Percentiles rank a stretch among this genome's conserved stretches.
Conservation (phyloP, 2,329 filamentous ascomycete species). For the Orbilia blumenaviensis region DNA sequence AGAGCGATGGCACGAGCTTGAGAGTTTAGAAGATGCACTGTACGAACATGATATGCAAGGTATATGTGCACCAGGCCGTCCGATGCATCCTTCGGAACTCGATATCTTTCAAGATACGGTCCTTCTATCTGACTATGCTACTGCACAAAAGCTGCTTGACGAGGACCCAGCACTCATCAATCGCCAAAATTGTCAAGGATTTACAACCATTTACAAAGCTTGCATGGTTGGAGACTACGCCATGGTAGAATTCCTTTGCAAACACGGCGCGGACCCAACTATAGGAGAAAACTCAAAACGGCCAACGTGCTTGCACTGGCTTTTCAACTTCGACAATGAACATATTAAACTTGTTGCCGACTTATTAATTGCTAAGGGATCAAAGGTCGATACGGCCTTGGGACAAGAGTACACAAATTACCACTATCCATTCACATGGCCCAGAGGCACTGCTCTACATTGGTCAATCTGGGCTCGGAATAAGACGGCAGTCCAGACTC, state of each 20-base stretch:
- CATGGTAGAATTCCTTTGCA: conserved; percentile 26
- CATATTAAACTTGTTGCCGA: conserved; percentile 9
- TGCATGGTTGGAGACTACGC: conserved; percentile 20
- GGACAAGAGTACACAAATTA: conserved; percentile 3
- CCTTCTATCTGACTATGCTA: too few relatives aligned
- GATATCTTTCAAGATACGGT: too few relatives aligned
- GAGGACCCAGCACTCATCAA: neutral
- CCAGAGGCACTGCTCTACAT: conserved; percentile 32
- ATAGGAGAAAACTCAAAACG: neutral
- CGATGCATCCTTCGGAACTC: too few relatives aligned
- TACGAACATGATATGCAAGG: too few relatives aligned
- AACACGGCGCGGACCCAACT: conserved; percentile 11
- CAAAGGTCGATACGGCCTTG: neutral
- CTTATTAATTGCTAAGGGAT: conserved; percentile 14
- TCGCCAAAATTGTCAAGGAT: conserved; percentile 8
- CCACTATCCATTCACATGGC: conserved; percentile 40
- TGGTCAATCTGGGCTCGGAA: conserved; percentile 28
- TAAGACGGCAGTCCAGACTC: neutral
- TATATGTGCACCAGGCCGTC: too few relatives aligned
- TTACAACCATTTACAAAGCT: conserved; percentile 36
- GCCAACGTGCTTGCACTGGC: conserved; percentile 17
- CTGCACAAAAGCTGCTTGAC: neutral
- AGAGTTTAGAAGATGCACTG: too few relatives aligned
- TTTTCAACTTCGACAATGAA: conserved; percentile 25
- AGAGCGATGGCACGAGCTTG: too few relatives aligned